Evolutionary conservation across 2,329 filamentous ascomycete genomes (phyloP).

Genomic region (Arthrobotrys pseudoclavata): DNA sequence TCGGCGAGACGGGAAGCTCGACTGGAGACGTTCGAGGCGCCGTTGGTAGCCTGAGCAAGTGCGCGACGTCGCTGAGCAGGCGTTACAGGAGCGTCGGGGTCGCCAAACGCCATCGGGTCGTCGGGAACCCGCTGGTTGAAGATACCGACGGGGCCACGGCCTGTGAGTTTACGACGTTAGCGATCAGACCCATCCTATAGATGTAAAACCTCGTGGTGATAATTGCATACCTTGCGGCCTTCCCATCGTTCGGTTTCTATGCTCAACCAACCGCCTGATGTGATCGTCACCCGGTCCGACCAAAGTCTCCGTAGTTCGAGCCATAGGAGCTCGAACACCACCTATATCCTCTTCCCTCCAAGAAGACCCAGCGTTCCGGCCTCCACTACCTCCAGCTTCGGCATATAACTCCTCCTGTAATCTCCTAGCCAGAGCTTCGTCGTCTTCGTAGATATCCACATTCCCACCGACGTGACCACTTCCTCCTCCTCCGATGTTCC

Average conservation of each 20-base stretch:
- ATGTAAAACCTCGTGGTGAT: not conserved
- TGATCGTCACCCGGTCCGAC: constrained; percentile 76
- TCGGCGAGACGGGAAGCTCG: constrained; percentile 87
- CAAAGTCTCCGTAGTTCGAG: constrained; percentile 89
- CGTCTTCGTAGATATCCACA: constrained; percentile 78
- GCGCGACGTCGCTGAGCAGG: constrained; percentile 67
- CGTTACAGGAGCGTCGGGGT: constrained; percentile 65
- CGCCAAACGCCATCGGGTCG: constrained; percentile 70
- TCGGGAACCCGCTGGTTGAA: constrained; percentile 77
- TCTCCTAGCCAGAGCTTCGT: constrained; percentile 90
- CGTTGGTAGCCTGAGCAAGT: constrained; percentile 75
- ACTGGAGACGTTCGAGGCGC: constrained; percentile 74
- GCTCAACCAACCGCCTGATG: constrained; percentile 50
- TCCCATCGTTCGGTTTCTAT: constrained; percentile 15
- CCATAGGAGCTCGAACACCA: constrained; percentile 88
- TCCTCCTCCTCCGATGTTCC: constrained; percentile 61
- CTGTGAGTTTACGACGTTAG: constrained; percentile 4
- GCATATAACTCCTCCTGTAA: constrained; percentile 93
- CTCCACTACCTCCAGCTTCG: constrained; percentile 65
- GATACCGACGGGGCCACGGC: constrained; percentile 69
- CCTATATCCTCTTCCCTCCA: constrained; percentile 69
- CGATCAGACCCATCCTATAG: not conserved
- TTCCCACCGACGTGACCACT: constrained; percentile 65
- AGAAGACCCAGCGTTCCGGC: constrained; percentile 66
- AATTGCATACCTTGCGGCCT: constrained; percentile 29